Conservation (phyloP, 352 stramenopile genomes). For the Pythium brachiatum region DNA sequence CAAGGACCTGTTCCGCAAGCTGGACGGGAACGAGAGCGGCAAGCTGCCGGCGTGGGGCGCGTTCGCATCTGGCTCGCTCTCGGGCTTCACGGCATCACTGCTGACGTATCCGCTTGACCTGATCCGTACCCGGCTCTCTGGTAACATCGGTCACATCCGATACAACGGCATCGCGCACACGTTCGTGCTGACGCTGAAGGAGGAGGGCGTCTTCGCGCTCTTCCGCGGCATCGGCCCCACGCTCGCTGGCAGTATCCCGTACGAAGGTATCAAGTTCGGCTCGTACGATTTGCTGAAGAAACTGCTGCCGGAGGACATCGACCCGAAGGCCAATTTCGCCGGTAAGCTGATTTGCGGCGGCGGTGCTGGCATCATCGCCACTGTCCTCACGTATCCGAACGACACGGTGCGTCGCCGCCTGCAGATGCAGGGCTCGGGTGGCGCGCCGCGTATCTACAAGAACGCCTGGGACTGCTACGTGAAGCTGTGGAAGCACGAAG, state of each 20-base stretch:
- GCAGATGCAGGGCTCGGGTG: conserved; percentile 84
- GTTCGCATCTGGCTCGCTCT: conserved; percentile 69
- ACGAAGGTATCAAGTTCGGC: conserved; percentile 83
- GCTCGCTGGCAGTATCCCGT: conserved; percentile 65
- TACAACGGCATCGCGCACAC: conserved; percentile 77
- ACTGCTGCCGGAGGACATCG: conserved; percentile 52
- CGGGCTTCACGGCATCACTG: conserved; percentile 82
- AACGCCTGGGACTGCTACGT: conserved; percentile 80
- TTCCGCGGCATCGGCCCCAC: conserved; percentile 75
- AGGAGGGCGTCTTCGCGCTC: conserved; percentile 61
- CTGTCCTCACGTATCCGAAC: conserved; percentile 87
- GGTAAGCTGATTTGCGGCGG: conserved; percentile 78
- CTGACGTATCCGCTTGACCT: conserved; percentile 87
- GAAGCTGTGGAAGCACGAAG: conserved; percentile 58
- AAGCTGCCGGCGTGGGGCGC: conserved; percentile 48
- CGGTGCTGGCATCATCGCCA: conserved; percentile 77
- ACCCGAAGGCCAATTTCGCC: conserved; percentile 53
- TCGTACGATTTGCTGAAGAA: conserved; percentile 69
- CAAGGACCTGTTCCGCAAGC: conserved; percentile 65
- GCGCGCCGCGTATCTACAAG: conserved; percentile 53
- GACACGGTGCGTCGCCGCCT: conserved; percentile 82
- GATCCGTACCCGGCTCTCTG: conserved; percentile 76
- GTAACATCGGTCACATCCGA: conserved; percentile 63
- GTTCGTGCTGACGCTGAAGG: conserved; percentile 59
- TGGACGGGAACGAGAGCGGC: conserved; percentile 18